Percentiles rank a stretch among this genome's conserved stretches.
Conservation (phyloP, 148 eudicot genomes). For the Camellia japonica region DNA sequence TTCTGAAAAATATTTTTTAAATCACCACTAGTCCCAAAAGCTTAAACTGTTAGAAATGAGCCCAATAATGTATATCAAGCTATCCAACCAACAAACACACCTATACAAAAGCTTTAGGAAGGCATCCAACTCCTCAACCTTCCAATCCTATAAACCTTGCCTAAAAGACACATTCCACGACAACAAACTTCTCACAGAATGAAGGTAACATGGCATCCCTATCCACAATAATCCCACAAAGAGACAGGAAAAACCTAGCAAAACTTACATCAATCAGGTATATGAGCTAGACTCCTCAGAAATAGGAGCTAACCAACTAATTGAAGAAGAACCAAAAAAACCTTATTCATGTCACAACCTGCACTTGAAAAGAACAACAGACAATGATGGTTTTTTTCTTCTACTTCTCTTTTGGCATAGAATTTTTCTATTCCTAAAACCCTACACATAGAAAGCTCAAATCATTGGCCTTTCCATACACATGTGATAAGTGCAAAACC, state of each 20-base stretch:
- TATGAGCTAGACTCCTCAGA: neutral
- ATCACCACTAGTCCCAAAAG: too few relatives aligned
- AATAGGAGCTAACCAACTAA: neutral
- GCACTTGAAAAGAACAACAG: neutral
- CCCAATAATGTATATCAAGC: too few relatives aligned
- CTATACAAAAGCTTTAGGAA: too few relatives aligned
- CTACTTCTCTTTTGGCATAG: neutral
- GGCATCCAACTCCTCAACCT: too few relatives aligned
- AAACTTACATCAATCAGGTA: neutral
- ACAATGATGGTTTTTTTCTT: neutral
- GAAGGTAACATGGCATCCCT: too few relatives aligned
- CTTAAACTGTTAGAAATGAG: too few relatives aligned
- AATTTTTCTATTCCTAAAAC: neutral
- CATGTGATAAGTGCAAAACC: neutral
- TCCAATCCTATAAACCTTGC: too few relatives aligned
- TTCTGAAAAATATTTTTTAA: too few relatives aligned
- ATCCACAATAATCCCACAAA: too few relatives aligned
- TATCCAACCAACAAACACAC: too few relatives aligned
- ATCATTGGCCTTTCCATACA: neutral
- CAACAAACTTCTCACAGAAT: too few relatives aligned
- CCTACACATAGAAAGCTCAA: neutral
- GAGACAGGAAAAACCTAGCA: neutral
- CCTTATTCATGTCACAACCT: neutral
- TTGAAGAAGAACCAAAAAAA: neutral
- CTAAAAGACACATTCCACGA: too few relatives aligned